phyloP scores from a whole-genome alignment of 2,329 filamentous ascomycete genomes.

The Neofusicoccum umdonicola region DNA sequence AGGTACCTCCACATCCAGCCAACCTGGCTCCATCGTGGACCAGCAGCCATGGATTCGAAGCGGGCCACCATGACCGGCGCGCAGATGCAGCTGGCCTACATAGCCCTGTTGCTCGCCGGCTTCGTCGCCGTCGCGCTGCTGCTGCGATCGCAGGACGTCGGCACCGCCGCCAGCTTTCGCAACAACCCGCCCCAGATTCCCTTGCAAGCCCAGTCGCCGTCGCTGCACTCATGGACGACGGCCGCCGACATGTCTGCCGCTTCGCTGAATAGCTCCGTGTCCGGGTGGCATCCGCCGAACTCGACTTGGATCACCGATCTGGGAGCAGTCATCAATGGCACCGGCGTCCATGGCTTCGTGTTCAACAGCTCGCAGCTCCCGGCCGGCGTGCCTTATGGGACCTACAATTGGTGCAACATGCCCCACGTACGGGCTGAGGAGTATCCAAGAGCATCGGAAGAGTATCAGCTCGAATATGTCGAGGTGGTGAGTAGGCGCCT shows the following conservation, averaged over 20 bases:
- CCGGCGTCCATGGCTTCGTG: conserved; percentile 70
- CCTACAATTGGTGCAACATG: conserved; percentile 86
- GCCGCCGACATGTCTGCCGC: background rate
- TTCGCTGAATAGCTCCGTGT: conserved; percentile 9
- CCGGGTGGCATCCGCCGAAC: conserved; percentile 35
- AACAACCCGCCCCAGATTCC: background rate
- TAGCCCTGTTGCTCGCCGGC: background rate
- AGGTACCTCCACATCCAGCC: background rate
- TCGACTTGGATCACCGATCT: conserved; percentile 60
- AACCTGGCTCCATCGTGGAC: background rate
- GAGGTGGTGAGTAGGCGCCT: conserved; percentile 57
- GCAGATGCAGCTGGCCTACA: background rate
- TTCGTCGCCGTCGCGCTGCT: background rate
- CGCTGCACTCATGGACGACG: background rate
- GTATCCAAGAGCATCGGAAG: conserved; percentile 55
- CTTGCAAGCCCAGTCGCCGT: background rate
- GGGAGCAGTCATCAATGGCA: conserved; percentile 53
- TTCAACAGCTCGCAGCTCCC: conserved; percentile 66
- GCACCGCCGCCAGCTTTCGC: background rate
- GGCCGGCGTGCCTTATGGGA: conserved; percentile 53
- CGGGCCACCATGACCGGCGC: background rate
- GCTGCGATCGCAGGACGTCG: background rate
- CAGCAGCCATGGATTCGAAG: background rate
- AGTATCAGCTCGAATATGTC: conserved; percentile 70
- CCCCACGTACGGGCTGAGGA: conserved; percentile 70